phyloP scores from a whole-genome alignment of 2,329 filamentous ascomycete genomes.

The Colletotrichum shisoi region DNA sequence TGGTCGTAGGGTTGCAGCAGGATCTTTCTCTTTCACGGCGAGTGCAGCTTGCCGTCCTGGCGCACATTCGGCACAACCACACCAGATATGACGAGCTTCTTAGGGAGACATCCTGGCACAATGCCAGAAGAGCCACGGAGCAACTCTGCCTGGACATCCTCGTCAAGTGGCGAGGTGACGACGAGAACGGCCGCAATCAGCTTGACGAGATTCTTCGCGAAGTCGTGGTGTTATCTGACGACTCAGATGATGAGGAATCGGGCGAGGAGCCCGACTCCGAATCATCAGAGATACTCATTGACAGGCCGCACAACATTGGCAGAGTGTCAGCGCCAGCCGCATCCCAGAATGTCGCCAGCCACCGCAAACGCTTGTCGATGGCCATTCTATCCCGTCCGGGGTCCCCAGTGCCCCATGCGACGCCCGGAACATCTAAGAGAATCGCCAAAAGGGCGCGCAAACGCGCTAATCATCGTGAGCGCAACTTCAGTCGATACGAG shows the following conservation, averaged over 20 bases:
- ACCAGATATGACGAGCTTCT: conserved; percentile 71
- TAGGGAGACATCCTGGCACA: conserved; percentile 64
- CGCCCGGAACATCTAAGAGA: conserved; percentile 24
- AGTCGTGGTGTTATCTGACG: conserved; percentile 71
- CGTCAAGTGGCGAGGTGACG: conserved; percentile 76
- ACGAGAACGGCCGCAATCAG: conserved; percentile 72
- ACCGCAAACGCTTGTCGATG: conserved; percentile 26
- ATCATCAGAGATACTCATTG: conserved; percentile 43
- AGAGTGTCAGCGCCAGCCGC: conserved; percentile 22
- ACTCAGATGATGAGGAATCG: conserved; percentile 52
- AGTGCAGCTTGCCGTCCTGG: conserved; percentile 70
- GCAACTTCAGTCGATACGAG: conserved; percentile 38
- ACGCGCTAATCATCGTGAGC: conserved; percentile 26
- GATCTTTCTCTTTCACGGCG: conserved; percentile 67
- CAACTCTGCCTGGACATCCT: conserved; percentile 68
- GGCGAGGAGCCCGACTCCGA: conserved; percentile 48
- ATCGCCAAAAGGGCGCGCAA: conserved; percentile 30
- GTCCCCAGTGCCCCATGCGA: conserved; percentile 18
- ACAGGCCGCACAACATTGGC: conserved; percentile 13
- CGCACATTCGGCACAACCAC: conserved; percentile 72
- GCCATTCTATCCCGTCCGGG: conserved; percentile 25
- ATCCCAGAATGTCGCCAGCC: conserved; percentile 9
- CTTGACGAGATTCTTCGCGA: conserved; percentile 72
- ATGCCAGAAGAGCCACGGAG: conserved; percentile 69
- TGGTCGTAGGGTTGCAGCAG: conserved; percentile 65